Evolutionary conservation across 2,329 filamentous ascomycete species (phyloP).

Genomic region (Pyricularia pennisetigena): DNA sequence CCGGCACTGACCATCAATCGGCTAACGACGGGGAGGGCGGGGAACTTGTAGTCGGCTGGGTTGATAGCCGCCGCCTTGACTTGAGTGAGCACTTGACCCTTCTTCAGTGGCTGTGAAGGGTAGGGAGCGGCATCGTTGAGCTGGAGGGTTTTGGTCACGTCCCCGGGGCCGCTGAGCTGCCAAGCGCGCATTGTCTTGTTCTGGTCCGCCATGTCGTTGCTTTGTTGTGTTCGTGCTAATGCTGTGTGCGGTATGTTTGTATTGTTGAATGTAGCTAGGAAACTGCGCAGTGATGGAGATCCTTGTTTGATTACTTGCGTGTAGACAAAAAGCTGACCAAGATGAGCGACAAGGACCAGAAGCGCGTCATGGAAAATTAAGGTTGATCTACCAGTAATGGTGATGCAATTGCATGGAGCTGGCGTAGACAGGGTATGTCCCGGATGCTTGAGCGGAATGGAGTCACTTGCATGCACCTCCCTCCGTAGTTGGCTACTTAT

Average conservation of each 20-base stretch:
- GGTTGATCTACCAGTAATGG: not conserved
- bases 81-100: constrained; percentile 1
- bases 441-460: not conserved
- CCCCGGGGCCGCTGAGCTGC: not conserved
- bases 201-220: not conserved
- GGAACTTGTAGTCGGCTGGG: constrained; percentile 54
- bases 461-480: not conserved
- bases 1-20: constrained; percentile 27
- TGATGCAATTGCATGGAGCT: not conserved
- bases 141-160: not conserved
- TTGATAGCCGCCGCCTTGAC: constrained; percentile 46
- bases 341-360: not conserved
- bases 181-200: constrained; percentile 3
- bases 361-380: not conserved
- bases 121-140: not conserved
- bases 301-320: too few relatives aligned
- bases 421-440: not conserved
- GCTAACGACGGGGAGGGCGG: constrained; percentile 35
- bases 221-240: not conserved
- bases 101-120: constrained; percentile 1
- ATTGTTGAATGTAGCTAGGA: not conserved
- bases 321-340: not conserved
- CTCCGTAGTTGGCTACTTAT: not conserved
- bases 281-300: too few relatives aligned
- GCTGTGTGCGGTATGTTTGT: too few relatives aligned